Conservation (phyloP, 2,329 filamentous ascomycete species). For the Diaporthe humulicola region DNA sequence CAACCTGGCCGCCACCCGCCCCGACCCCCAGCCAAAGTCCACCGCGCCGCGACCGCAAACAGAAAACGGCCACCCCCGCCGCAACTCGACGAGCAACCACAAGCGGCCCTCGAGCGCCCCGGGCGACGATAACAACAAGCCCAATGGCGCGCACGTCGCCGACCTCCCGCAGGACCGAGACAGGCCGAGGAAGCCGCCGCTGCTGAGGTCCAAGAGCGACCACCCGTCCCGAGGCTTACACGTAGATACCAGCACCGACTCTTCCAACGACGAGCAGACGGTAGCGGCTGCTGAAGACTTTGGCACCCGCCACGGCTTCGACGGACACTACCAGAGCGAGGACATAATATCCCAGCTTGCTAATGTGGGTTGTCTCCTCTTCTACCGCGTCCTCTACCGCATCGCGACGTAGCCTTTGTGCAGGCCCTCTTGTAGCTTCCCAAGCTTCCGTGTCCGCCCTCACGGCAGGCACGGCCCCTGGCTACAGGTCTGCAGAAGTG, state of each 20-base stretch:
- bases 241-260: slow-evolving; percentile 46
- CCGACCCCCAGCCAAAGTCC: slow-evolving; percentile 33
- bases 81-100: slow-evolving; percentile 41
- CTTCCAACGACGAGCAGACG: slow-evolving; percentile 52
- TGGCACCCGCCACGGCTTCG: slow-evolving; percentile 85
- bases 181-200: slow-evolving; percentile 60
- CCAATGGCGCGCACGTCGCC: slow-evolving; percentile 46
- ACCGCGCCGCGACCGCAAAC: slow-evolving; percentile 32
- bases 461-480: neutral
- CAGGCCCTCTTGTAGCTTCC: neutral
- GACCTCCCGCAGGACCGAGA: slow-evolving; percentile 35
- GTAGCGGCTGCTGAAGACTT: slow-evolving; percentile 58
- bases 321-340: slow-evolving; percentile 90
- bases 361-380: slow-evolving; percentile 70
- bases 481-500: neutral
- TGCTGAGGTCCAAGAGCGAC: slow-evolving; percentile 71
- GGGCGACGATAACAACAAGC: slow-evolving; percentile 52
- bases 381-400: neutral
- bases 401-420: neutral
- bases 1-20: slow-evolving; percentile 22
- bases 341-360: slow-evolving; percentile 89
- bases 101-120: slow-evolving; percentile 62
- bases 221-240: slow-evolving; percentile 49
- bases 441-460: neutral
- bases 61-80: slow-evolving; percentile 37